phyloP scores from a whole-genome alignment of 306 rosid species.

The Comarum palustre region DNA sequence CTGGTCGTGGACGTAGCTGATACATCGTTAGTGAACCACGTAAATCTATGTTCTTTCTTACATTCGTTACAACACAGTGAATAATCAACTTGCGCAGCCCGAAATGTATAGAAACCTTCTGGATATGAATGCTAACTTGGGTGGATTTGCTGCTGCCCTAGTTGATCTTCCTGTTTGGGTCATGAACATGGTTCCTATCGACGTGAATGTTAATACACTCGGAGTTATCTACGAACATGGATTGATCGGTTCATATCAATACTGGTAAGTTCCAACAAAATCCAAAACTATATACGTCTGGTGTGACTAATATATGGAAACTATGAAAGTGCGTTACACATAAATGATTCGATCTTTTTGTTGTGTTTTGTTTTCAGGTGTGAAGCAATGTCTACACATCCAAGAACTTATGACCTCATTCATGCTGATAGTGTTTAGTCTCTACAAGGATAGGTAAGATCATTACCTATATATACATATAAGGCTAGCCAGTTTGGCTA shows the following conservation, averaged over 20 bases:
- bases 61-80: no score
- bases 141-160: conserved; percentile 77
- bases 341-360: background rate
- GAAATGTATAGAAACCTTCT: conserved; percentile 72
- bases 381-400: conserved; percentile 94
- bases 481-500: background rate
- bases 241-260: conserved; percentile 73
- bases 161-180: conserved; percentile 73
- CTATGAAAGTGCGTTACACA: background rate
- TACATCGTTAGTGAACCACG: no score
- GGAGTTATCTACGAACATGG: conserved; percentile 77
- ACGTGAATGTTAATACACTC: conserved; percentile 52
- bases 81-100: conserved; percentile 45
- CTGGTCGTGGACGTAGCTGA: no score
- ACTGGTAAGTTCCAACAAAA: conserved; percentile 41
- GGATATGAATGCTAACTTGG: conserved; percentile 81
- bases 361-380: conserved; percentile 49
- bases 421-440: conserved; percentile 77
- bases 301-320: background rate
- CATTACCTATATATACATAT: background rate
- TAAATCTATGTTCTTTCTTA: no score
- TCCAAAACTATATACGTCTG: background rate
- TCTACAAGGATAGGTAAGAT: conserved; percentile 54
- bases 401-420: conserved; percentile 77
- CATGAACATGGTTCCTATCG: conserved; percentile 80